These are phyloP conservation scores for Cryphonectria naterciae DNA, from an alignment of 2,329 filamentous ascomycete species.

Conservation along the genomic window DNA sequence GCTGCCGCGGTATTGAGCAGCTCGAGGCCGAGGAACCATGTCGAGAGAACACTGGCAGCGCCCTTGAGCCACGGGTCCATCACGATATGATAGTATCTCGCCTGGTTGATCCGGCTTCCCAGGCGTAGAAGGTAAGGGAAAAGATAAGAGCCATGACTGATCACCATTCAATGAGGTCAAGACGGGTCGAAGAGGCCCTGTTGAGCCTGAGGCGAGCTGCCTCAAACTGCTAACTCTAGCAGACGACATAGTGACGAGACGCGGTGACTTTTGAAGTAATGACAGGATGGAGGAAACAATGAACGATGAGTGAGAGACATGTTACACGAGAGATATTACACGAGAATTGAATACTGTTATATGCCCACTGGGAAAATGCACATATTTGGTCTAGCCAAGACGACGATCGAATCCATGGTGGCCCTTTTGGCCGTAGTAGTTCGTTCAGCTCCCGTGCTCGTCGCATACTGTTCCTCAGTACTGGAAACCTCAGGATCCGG, in stretches of 20 bases:
- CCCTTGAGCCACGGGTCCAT: conserved; percentile 21
- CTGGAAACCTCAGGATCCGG: background rate
- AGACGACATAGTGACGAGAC: background rate
- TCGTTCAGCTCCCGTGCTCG: background rate
- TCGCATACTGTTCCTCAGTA: background rate
- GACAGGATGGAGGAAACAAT: background rate
- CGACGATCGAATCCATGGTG: background rate
- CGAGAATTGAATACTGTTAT: background rate
- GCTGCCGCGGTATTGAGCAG: conserved; percentile 17
- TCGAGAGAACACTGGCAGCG: conserved; percentile 3
- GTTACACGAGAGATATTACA: background rate
- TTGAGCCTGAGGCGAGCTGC: background rate
- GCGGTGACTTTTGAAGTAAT: background rate
- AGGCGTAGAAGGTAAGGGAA: background rate
- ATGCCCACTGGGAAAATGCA: background rate
- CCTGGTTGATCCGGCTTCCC: background rate
- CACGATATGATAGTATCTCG: conserved; percentile 19
- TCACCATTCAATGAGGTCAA: background rate
- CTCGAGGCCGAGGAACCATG: conserved; percentile 23
- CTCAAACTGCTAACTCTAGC: background rate
- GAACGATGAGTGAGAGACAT: background rate
- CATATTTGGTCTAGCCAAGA: background rate
- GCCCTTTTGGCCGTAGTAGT: background rate
- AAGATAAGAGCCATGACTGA: conserved; percentile 17
- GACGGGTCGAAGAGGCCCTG: background rate